Base-by-base conservation (phyloP, 306 rosid species). In the Cicer cuneatum region DNA sequence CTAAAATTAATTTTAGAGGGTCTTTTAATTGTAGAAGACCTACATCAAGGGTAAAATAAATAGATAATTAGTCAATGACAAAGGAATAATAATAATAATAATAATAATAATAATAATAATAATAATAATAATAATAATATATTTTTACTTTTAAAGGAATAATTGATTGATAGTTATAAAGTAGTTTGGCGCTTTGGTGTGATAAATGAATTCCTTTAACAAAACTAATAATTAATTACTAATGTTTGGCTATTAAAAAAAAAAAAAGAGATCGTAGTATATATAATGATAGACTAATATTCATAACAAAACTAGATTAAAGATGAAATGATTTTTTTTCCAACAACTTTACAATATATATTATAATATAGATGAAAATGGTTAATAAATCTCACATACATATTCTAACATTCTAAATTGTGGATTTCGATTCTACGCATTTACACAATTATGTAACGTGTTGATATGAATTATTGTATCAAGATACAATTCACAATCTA, bases 21-120 rank as follows among this genome's bases (percentile, higher is more conserved):
- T 87, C 83, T 77, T 91, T 90, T 45, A 88, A 86, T 78, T 86
- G 96, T 53, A 87, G 81, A 66, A 91, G 88, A 73, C 93, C 98
- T 94, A 12, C 71, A 83, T 69, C 37, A 40, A 77, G 0, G 21
- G 43, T 14, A 75, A 65, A 71, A 61, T 39, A 65, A 71, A 61
- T 39, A 35, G 1, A 38, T 63, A 69, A 77, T 41, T 48, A 69
- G 40, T 56, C 16, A 78, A 46, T 39, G 16, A 12, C 47, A 66
- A 16, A 75, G 5, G 19, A 60, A 19, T 76, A 67, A 56, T 45
- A 82, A 47, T 18, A 53, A 52, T 2, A 52, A 52, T 52, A 52
- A 7, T 16, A 24, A 24, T 24, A 24, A 24, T 24, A 24, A 24
- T 24, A 24, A 24, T 24, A 24, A 24, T 24, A 24, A 24, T 24